A percentile compares a stretch with the other conserved stretches of the same genome.
Evolutionary conservation across 768 basidiomycete genomes (phyloP).

Genomic region (Tricholoma matsutake): DNA sequence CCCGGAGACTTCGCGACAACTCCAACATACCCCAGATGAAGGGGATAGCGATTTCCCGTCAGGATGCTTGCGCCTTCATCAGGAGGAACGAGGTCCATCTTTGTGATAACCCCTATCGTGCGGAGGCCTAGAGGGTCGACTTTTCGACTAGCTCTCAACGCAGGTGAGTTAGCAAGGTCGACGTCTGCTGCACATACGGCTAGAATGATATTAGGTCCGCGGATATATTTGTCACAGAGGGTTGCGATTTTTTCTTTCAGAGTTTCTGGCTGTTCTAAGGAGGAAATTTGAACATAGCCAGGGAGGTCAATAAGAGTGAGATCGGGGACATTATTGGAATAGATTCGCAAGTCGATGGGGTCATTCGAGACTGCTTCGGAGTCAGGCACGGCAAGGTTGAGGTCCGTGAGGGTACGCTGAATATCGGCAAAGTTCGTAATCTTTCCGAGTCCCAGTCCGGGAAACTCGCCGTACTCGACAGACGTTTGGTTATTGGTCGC

Average conservation of each 20-base stretch:
- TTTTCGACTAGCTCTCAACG: constrained; percentile 86
- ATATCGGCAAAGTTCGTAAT: constrained; percentile 90
- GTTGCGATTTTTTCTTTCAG: constrained; percentile 89
- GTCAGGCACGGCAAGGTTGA: constrained; percentile 92
- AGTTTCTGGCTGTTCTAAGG: constrained; percentile 91
- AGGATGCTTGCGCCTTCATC: constrained; percentile 81
- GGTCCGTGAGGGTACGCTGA: constrained; percentile 88
- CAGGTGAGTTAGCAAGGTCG: constrained; percentile 97
- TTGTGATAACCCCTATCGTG: constrained; percentile 97
- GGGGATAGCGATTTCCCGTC: constrained; percentile 89
- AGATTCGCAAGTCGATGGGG: constrained; percentile 95
- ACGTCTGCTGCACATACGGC: constrained; percentile 99
- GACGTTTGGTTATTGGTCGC: constrained; percentile 49
- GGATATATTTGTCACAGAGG: constrained; percentile 95
- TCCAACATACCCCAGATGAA: constrained; percentile 96
- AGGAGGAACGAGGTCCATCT: constrained; percentile 95
- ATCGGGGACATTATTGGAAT: constrained; percentile 94
- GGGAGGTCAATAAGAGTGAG: constrained; percentile 97
- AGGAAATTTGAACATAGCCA: constrained; percentile 93
- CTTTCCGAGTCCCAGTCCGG: constrained; percentile 82
- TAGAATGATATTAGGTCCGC: constrained; percentile 99
- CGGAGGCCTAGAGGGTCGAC: constrained; percentile 94
- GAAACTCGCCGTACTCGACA: constrained; percentile 92
- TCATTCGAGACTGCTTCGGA: constrained; percentile 89
- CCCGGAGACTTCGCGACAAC: constrained; percentile 83